phyloP scores from a whole-genome alignment of 225 moss, liverwort and hornwort genomes.

The Pseudoscleropodium purum region DNA sequence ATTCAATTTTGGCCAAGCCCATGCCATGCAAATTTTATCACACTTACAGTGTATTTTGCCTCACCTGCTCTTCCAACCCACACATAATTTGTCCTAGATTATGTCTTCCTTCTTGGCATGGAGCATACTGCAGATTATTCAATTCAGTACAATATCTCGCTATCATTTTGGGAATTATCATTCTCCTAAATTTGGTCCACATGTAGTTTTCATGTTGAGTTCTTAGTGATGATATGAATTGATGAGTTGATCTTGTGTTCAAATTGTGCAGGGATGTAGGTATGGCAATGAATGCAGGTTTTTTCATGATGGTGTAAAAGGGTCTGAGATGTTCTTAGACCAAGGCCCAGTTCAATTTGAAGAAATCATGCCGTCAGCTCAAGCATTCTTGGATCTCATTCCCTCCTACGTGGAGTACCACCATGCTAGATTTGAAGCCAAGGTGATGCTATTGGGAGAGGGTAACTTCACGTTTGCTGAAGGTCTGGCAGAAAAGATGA shows the following conservation, averaged over 20 bases:
- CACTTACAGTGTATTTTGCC: conserved; percentile 28
- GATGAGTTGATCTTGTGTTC: not conserved
- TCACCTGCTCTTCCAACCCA: not conserved
- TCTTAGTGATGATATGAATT: not conserved
- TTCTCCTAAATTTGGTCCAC: not conserved
- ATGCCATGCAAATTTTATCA: conserved; percentile 35
- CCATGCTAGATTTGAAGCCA: not conserved
- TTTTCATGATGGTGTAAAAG: conserved; percentile 14
- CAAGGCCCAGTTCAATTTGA: conserved; percentile 29
- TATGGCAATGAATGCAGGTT: conserved; percentile 40
- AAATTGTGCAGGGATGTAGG: conserved; percentile 50
- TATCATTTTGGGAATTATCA: not conserved
- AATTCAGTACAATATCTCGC: not conserved
- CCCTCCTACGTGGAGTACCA: conserved; percentile 1
- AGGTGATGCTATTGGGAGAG: conserved; percentile 48
- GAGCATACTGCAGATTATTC: not conserved
- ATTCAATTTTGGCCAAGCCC: conserved; percentile 35
- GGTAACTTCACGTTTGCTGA: conserved; percentile 54
- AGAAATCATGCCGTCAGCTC: conserved; percentile 23
- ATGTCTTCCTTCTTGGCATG: not conserved
- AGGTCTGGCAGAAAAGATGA: conserved; percentile 14
- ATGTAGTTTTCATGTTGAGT: not conserved
- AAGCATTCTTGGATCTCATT: conserved; percentile 36
- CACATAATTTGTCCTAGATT: not conserved
- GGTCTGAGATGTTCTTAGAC: conserved; percentile 2